Base-by-base conservation (phyloP, 208 protist genomes). In the Entamoeba histolytica region DNA sequence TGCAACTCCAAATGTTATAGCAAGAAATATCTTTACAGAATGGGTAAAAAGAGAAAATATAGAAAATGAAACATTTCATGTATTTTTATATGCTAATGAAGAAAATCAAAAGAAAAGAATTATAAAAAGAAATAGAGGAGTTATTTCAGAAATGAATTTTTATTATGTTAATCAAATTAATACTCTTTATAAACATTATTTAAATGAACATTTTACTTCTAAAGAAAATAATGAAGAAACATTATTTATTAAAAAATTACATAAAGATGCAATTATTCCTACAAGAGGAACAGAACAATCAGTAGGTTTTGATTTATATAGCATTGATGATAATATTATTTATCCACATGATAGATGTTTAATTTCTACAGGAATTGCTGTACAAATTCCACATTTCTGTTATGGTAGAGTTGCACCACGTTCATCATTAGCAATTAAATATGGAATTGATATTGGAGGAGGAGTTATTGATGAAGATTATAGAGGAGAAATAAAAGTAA, bases 391-490 rank as follows among this genome's bases (percentile, higher is more conserved):
- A 55, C 8, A 23, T 5, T 7, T 31, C n/a, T 49, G 28, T 78
- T 92, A 92, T 39, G 92, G 92, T 5, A 23, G 92, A 39, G 35
- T 92, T 92, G 92, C 92, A 7, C 92, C 92, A 49, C 91, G 92
- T n/a, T 93, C 92, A 49, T 23, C 31, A 8, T 49, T 93, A 49
- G 19, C 47, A 7, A 14, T 93, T 23, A 93, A 93, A 92, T 23
- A 61, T 61, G 92, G 92, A 28, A 10, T 93, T 39, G 92, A 93
- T 52, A 57, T 93, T 51, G 15, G 15, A 8, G 92, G 78, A 14
- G 92, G 92, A 28, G 92, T 93, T 69, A 17, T 93, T 61, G 92
- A 93, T 92, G 31, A 35, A 49, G 92, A 93, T 92, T 93, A 93
- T 17, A 91, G 73, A 91, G 92, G 92, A 14, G 73, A 91, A 17